A percentile compares a stretch with the other conserved stretches of the same genome.
phyloP scores from a whole-genome alignment of 2,329 filamentous ascomycete genomes.

The Botryotinia calthae region DNA sequence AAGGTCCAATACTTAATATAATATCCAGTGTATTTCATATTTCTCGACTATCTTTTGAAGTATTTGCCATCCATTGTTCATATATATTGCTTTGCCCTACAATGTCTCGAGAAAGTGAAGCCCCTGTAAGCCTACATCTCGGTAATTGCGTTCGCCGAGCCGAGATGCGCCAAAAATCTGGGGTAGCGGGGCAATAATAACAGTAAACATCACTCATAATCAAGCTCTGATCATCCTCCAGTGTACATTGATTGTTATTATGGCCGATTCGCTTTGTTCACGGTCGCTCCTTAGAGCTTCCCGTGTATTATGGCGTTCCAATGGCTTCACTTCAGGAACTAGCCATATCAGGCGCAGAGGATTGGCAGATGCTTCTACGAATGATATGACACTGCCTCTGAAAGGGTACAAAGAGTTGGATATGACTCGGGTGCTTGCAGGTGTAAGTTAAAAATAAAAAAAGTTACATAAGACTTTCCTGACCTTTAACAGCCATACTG shows the following conservation, averaged over 20 bases:
- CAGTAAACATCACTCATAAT: background rate
- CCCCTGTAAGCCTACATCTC: background rate
- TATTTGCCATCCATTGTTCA: background rate
- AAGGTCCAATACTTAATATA: constrained; percentile 8
- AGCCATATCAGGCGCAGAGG: constrained; percentile 25
- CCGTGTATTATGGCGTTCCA: constrained; percentile 21
- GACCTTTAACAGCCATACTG: constrained; percentile 73
- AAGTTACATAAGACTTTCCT: constrained; percentile 8
- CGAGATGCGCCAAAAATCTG: constrained; percentile 21
- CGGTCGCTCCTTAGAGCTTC: constrained; percentile 29
- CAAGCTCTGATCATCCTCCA: constrained; percentile 2
- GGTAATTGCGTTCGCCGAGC: constrained; percentile 6
- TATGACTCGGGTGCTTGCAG: constrained; percentile 93
- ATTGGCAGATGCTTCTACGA: constrained; percentile 28
- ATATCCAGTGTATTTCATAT: background rate
- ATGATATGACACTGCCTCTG: constrained; percentile 60
- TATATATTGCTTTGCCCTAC: background rate
- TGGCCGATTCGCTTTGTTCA: constrained; percentile 22
- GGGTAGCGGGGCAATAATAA: constrained; percentile 22
- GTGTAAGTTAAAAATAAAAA: constrained; percentile 56
- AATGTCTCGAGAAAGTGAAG: background rate
- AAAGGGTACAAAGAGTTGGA: constrained; percentile 87
- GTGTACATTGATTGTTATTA: constrained; percentile 21
- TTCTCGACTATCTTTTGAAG: background rate
- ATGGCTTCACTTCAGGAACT: constrained; percentile 23